Conservation (phyloP, 2,329 filamentous ascomycete genomes). For the Coniochaeta prunicola region DNA sequence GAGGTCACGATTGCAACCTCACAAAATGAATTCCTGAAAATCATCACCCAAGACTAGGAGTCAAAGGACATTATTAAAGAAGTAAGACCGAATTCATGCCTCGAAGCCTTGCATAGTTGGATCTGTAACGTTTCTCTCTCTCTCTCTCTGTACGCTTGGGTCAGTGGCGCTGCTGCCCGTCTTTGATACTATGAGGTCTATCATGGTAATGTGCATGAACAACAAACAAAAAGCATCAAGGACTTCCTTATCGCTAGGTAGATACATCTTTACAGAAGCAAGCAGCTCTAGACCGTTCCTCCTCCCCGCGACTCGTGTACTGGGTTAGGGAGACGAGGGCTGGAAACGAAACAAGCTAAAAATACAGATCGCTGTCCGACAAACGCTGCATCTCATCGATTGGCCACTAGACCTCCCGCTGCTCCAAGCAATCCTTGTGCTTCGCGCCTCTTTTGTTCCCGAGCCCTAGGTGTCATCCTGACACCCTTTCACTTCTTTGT, state of each 20-base stretch:
- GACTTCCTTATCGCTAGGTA: no score
- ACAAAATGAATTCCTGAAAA: not conserved
- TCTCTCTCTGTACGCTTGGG: not conserved
- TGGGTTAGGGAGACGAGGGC: not conserved
- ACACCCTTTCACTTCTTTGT: not conserved
- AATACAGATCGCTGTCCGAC: slow-evolving; percentile 3
- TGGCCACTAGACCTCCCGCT: not conserved
- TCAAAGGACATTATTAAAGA: not conserved
- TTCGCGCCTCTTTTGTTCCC: not conserved
- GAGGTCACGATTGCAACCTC: not conserved
- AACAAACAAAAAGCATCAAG: no score
- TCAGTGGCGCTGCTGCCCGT: not conserved
- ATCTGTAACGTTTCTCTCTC: not conserved
- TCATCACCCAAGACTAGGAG: not conserved
- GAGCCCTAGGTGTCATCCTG: not conserved
- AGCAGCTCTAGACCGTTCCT: no score
- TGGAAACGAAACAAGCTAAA: slow-evolving; percentile 10
- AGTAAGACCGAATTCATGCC: not conserved
- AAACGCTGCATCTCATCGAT: not conserved
- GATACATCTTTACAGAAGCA: no score
- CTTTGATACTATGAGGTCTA: no score
- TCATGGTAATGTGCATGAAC: no score
- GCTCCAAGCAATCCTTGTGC: not conserved
- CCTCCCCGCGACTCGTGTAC: not conserved
- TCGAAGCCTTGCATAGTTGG: not conserved